These are phyloP conservation scores for Podila epigama DNA, from an alignment of 192 early-diverging fungal species.

Conservation along the genomic window DNA sequence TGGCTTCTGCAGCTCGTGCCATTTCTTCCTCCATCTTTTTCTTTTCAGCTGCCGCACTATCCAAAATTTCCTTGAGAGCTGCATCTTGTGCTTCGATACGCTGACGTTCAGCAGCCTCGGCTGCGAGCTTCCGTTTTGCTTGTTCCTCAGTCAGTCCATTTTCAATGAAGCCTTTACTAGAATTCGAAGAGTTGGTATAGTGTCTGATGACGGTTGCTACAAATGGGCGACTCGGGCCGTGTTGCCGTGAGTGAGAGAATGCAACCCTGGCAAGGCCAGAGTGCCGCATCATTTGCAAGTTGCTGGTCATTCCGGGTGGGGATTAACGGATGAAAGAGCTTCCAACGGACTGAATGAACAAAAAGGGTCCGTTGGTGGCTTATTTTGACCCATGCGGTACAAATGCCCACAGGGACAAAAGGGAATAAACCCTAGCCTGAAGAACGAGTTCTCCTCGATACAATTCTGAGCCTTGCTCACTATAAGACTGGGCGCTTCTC, in stretches of 20 bases:
- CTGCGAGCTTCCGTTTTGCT: constrained; percentile 1
- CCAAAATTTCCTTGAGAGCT: constrained; percentile 36
- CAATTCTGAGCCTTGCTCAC: too few relatives aligned
- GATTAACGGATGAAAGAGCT: too few relatives aligned
- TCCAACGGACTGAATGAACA: too few relatives aligned
- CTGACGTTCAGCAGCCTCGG: constrained; percentile 19
- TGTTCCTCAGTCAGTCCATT: constrained; percentile 11
- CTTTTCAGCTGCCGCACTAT: constrained; percentile 41
- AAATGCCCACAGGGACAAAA: too few relatives aligned
- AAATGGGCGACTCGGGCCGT: constrained; percentile 2
- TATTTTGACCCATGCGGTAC: too few relatives aligned
- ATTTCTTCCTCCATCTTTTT: constrained; percentile 28
- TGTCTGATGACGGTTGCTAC: neutral
- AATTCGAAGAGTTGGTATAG: neutral
- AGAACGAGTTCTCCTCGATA: too few relatives aligned
- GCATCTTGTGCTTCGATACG: constrained; percentile 33
- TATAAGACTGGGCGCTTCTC: too few relatives aligned
- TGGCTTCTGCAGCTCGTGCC: constrained; percentile 12
- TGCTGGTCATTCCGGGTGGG: neutral
- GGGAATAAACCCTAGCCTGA: too few relatives aligned
- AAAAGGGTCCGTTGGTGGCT: too few relatives aligned
- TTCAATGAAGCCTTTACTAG: neutral
- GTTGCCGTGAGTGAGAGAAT: neutral
- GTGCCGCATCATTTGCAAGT: neutral
- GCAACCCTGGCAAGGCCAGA: neutral